Conservation (phyloP, 2,329 filamentous ascomycete species). For the Mycogone perniciosa region DNA sequence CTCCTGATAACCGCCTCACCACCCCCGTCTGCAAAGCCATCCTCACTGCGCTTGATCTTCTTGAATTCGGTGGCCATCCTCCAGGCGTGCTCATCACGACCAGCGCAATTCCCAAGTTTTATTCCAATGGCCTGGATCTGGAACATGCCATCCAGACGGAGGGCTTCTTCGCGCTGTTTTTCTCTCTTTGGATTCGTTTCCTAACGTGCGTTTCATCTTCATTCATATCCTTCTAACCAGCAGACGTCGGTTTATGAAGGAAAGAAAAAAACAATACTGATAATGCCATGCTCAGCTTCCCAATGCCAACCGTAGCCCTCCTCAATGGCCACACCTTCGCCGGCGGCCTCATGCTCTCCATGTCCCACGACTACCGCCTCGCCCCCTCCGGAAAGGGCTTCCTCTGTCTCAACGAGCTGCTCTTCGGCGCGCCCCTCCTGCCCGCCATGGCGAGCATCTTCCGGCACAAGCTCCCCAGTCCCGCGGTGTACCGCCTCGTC, state of each 20-base stretch:
- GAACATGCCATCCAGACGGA: slow-evolving; percentile 55
- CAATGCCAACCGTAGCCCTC: slow-evolving; percentile 76
- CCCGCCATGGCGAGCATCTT: slow-evolving; percentile 71
- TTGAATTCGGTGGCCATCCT: slow-evolving; percentile 57
- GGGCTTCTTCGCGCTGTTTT: slow-evolving; percentile 58
- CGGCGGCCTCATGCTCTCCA: slow-evolving; percentile 72
- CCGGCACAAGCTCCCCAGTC: slow-evolving; percentile 56
- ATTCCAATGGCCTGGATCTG: slow-evolving; percentile 76
- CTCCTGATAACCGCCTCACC: slow-evolving; percentile 71
- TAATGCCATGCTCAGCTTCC: slow-evolving; percentile 39
- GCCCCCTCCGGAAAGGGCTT: slow-evolving; percentile 67
- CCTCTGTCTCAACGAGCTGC: slow-evolving; percentile 73
- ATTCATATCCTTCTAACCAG: neutral
- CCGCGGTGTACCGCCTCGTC: slow-evolving; percentile 51
- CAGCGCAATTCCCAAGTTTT: slow-evolving; percentile 70
- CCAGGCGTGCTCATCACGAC: slow-evolving; percentile 75
- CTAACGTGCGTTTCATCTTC: slow-evolving; percentile 23
- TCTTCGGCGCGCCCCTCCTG: slow-evolving; percentile 70
- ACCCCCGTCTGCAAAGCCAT: slow-evolving; percentile 62
- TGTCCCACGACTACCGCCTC: slow-evolving; percentile 78
- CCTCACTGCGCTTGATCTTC: slow-evolving; percentile 64
- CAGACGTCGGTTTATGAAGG: neutral
- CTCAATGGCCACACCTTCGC: slow-evolving; percentile 78
- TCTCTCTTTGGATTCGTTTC: slow-evolving; percentile 58
- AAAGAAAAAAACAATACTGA: neutral